A percentile compares a stretch with the other conserved stretches of the same genome.
phyloP scores from a whole-genome alignment of 164 flowering plant genomes.

The Magnolia officinalis region DNA sequence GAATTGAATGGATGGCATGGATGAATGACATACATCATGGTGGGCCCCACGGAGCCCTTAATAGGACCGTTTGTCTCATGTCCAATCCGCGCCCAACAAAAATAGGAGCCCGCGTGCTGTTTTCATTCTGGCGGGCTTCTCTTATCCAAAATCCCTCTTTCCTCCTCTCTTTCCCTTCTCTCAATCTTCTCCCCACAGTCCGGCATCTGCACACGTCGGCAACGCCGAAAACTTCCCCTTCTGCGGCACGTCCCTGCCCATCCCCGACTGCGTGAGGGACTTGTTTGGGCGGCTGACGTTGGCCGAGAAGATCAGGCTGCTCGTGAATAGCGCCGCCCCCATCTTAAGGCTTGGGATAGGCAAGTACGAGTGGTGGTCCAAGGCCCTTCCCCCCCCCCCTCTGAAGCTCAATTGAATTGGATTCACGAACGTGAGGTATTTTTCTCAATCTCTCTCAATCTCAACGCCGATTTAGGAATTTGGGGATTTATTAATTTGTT shows the following conservation, averaged over 20 bases:
- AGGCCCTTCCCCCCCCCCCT: constrained; percentile 48
- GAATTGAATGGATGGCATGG: too few relatives aligned
- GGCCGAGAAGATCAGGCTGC: constrained; percentile 59
- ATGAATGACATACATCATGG: too few relatives aligned
- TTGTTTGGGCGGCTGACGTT: constrained; percentile 62
- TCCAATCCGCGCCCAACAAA: too few relatives aligned
- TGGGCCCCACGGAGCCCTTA: too few relatives aligned
- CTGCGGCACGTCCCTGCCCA: constrained; percentile 34
- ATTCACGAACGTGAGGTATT: too few relatives aligned
- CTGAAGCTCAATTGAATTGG: too few relatives aligned
- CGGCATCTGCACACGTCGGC: constrained; percentile 60
- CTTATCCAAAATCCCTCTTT: constrained; percentile 10
- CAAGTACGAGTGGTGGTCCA: constrained; percentile 94
- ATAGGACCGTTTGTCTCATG: too few relatives aligned
- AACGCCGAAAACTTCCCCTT: constrained; percentile 44
- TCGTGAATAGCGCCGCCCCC: constrained; percentile 64
- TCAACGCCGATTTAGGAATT: too few relatives aligned
- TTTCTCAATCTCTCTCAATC: too few relatives aligned
- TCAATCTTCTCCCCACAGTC: constrained; percentile 10
- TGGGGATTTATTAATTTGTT: too few relatives aligned
- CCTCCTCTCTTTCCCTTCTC: neutral
- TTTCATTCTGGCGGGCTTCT: neutral
- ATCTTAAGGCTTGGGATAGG: constrained; percentile 71
- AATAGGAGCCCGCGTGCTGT: too few relatives aligned
- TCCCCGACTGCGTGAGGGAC: constrained; percentile 50